Conservation (phyloP, 345 rosid species). For the Carallia pectinifolia region DNA sequence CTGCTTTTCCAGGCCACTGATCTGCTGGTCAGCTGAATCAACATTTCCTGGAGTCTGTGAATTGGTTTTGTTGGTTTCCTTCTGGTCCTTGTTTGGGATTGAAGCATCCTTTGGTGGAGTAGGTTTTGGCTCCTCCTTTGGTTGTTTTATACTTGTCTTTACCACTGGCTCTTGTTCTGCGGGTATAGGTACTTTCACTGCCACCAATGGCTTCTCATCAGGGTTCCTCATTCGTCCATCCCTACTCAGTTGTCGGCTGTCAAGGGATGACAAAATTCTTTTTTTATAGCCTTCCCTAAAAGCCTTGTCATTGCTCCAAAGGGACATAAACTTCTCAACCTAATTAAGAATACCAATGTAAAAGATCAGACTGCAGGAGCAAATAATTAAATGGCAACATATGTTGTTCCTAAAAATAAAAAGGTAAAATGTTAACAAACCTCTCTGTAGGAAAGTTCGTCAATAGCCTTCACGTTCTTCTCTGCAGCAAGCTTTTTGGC, state of each 20-base stretch:
- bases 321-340: constrained; percentile 76
- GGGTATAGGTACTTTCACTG: constrained; percentile 33
- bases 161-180: constrained; percentile 36
- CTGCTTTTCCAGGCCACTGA: constrained; percentile 33
- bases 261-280: constrained; percentile 58
- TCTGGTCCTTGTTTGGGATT: constrained; percentile 35
- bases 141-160: constrained; percentile 50
- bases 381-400: background rate
- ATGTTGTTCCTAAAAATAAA: background rate
- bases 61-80: constrained; percentile 42
- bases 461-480: constrained; percentile 54
- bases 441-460: constrained; percentile 50
- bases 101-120: constrained; percentile 40
- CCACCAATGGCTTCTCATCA: constrained; percentile 58
- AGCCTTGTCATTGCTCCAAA: constrained; percentile 63
- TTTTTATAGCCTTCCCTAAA: constrained; percentile 84
- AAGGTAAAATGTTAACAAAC: constrained; percentile 29
- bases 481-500: constrained; percentile 63
- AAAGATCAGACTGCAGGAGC: constrained; percentile 17
- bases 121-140: constrained; percentile 60
- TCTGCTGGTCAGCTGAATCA: constrained; percentile 36
- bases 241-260: constrained; percentile 51
- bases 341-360: constrained; percentile 24
- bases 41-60: constrained; percentile 35
- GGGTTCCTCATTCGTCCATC: constrained; percentile 69